A percentile compares a stretch with the other conserved stretches of the same genome.
phyloP scores from a whole-genome alignment of 2,329 filamentous ascomycete genomes.

The Beauveria pseudobassiana region DNA sequence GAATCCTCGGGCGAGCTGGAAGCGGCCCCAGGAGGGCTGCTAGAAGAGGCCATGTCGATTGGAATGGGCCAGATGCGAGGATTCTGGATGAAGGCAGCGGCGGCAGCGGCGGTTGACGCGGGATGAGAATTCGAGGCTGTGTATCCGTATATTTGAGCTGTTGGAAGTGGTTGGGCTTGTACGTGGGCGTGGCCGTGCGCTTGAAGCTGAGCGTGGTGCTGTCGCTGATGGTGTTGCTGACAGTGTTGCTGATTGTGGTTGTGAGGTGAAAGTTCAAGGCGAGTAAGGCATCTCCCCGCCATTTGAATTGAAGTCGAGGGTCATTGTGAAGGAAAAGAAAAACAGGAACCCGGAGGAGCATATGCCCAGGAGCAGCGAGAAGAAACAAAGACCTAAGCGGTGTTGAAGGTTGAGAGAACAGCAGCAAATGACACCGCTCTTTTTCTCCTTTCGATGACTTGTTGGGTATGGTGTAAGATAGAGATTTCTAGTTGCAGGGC shows the following conservation, averaged over 20 bases:
- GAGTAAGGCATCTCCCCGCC: slow-evolving; percentile 51
- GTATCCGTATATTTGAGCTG: slow-evolving; percentile 3
- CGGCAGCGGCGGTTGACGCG: slow-evolving; percentile 15
- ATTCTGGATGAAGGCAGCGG: slow-evolving; percentile 29
- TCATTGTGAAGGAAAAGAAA: slow-evolving; percentile 37
- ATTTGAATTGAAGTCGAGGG: slow-evolving; percentile 52
- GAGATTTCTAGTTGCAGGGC: slow-evolving; percentile 16
- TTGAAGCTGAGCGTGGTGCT: slow-evolving; percentile 11
- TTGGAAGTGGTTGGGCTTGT: neutral
- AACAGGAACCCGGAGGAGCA: slow-evolving; percentile 22
- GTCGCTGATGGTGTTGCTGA: slow-evolving; percentile 33
- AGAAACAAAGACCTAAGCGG: slow-evolving; percentile 8
- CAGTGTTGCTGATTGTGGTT: slow-evolving; percentile 42
- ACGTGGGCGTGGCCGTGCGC: neutral
- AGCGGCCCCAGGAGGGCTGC: slow-evolving; percentile 35
- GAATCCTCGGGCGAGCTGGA: slow-evolving; percentile 44
- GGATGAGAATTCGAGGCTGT: slow-evolving; percentile 2
- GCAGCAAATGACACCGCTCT: slow-evolving; percentile 37
- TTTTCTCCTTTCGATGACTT: no score
- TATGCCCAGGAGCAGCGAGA: slow-evolving; percentile 18
- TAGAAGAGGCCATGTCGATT: slow-evolving; percentile 41
- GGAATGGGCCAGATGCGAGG: slow-evolving; percentile 42
- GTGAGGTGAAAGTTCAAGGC: slow-evolving; percentile 54
- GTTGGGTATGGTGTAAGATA: slow-evolving; percentile 13
- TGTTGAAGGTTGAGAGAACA: slow-evolving; percentile 27